Conservation (phyloP, 2,329 filamentous ascomycete genomes). For the Simplicillium aogashimaense region DNA sequence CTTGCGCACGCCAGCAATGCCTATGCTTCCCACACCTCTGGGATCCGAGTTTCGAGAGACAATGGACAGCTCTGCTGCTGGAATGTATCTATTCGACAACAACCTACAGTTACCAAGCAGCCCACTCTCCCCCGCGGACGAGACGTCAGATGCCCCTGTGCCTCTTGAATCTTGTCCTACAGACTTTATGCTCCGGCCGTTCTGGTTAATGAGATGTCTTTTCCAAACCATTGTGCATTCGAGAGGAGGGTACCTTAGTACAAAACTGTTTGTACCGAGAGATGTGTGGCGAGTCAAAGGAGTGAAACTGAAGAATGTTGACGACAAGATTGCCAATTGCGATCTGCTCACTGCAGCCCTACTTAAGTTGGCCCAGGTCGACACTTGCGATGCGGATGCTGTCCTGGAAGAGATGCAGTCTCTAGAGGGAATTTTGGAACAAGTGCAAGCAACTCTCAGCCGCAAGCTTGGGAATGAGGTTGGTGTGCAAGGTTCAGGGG, state of each 20-base stretch:
- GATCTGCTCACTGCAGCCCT: slow-evolving; percentile 85
- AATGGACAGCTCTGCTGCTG: slow-evolving; percentile 49
- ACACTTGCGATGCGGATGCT: slow-evolving; percentile 84
- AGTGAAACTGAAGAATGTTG: slow-evolving; percentile 81
- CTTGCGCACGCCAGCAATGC: slow-evolving; percentile 39
- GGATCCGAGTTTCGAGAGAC: slow-evolving; percentile 51
- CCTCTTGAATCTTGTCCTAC: slow-evolving; percentile 87
- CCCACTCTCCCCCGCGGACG: slow-evolving; percentile 55
- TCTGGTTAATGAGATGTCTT: slow-evolving; percentile 93
- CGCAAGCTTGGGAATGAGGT: slow-evolving; percentile 93
- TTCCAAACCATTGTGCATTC: slow-evolving; percentile 90
- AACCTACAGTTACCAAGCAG: slow-evolving; percentile 61
- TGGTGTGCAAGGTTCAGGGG: slow-evolving; percentile 64
- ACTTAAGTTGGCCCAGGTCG: slow-evolving; percentile 70
- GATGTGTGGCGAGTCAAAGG: slow-evolving; percentile 93
- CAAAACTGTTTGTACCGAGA: slow-evolving; percentile 80
- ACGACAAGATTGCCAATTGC: slow-evolving; percentile 89
- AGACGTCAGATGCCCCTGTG: slow-evolving; percentile 56
- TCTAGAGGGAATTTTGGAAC: slow-evolving; percentile 76
- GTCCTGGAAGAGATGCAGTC: slow-evolving; percentile 90
- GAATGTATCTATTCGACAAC: slow-evolving; percentile 74
- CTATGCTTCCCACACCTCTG: slow-evolving; percentile 59
- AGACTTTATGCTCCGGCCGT: slow-evolving; percentile 81
- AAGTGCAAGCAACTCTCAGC: slow-evolving; percentile 63
- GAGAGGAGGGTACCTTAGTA: slow-evolving; percentile 83